phyloP scores from a whole-genome alignment of 179 eudicot species.

The Patellifolia procumbens region DNA sequence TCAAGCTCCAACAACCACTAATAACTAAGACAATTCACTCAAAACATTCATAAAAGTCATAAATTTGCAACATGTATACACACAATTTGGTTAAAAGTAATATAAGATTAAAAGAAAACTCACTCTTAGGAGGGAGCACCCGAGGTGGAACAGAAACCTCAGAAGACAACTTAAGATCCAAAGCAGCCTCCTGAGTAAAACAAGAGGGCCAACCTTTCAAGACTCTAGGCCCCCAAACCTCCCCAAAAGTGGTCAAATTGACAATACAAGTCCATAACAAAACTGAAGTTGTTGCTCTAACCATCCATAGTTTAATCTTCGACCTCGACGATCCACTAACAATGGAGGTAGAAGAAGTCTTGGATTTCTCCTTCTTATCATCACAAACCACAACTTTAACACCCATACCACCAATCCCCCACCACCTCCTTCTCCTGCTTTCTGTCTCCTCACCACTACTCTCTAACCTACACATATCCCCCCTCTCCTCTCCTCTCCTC shows the following conservation, averaged over 20 bases:
- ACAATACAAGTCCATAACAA: conserved; percentile 88
- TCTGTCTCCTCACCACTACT: conserved; percentile 33
- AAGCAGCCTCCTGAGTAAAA: conserved; percentile 50
- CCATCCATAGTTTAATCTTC: conserved; percentile 78
- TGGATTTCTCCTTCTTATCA: conserved; percentile 56
- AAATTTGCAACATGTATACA: conserved; percentile 3
- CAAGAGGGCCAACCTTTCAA: conserved; percentile 86
- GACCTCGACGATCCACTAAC: conserved; percentile 41
- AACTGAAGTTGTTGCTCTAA: conserved; percentile 72
- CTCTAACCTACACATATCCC: conserved; percentile 46
- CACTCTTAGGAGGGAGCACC: conserved; percentile 79
- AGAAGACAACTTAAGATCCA: conserved; percentile 50
- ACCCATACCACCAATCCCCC: conserved; percentile 35
- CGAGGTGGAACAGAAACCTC: conserved; percentile 38
- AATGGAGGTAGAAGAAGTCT: conserved; percentile 27
- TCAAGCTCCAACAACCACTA: conserved; percentile 22
- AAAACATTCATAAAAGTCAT: conserved; percentile 16
- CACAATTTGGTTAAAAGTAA: conserved; percentile 16
- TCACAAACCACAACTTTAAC: conserved; percentile 34
- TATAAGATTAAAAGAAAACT: conserved; percentile 27
- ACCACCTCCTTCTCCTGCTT: conserved; percentile 42
- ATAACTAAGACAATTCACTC: neutral
- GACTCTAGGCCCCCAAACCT: conserved; percentile 84
- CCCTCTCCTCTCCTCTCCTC: conserved; percentile 7
- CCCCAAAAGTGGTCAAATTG: conserved; percentile 73